Evolutionary conservation across 1,284 basidiomycete species (phyloP), one percentile per base, ranked within the genome.

Genomic region (Boletellus deceptivus): DNA sequence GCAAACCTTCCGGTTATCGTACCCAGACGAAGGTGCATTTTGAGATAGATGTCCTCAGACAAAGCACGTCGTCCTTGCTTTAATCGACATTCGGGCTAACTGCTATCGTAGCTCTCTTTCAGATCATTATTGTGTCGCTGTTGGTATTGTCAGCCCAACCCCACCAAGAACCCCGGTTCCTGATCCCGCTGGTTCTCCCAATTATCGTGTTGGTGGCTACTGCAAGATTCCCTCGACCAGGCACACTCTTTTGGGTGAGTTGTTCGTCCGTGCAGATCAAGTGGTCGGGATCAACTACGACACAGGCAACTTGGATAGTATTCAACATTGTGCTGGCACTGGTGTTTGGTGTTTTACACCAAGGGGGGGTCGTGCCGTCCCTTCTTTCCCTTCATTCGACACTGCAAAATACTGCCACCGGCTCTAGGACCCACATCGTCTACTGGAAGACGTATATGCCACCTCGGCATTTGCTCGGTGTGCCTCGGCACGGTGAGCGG

Each of bases 361-460:
- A 74, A 54, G 74, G 72, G 35, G 74, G 71, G 16, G 62, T 75
- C 17, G 63, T 74, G 17, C 73, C 67, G 5, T 75, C 73, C 9
- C 62, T 75, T 18, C 55, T 73, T 38, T 58, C 60, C 36, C 59
- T 75, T 9, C 67, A 70, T 48, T 62, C 60, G 10, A 50, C 43
- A 16, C 50, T 71, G 43, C 41, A 33, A 14, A 24, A 39, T 39
- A 5, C 37, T 5, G 5, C 38, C 4, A 10, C 49, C 18, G 39
- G 18, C 35, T 47, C 49, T n/a, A 48, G 47, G 14, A 53, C 52
- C 44, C 55, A 55, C 22, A 42, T 74, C n/a, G 49, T 70, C 11
- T 73, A 71, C 43, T 75, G 72, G 74, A 75, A 70, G 57, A 75
- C 70, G 5, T 74, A 72, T 49, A 70, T 72, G 57, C 69, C 74